Conservation (phyloP, 2,329 filamentous ascomycete genomes). For the Ambrosiella cleistominuta region DNA sequence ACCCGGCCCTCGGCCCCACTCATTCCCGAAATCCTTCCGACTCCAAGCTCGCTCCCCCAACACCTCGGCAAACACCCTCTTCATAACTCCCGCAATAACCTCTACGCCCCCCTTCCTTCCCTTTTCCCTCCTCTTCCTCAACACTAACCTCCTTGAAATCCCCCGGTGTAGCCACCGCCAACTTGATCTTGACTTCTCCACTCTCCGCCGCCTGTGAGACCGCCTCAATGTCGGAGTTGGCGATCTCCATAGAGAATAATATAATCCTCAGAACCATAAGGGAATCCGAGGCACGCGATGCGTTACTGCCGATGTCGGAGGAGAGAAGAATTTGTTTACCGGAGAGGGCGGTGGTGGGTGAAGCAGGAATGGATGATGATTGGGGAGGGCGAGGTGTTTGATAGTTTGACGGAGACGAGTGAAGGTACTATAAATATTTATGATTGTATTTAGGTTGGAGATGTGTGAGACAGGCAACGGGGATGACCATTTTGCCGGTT, state of each 20-base stretch:
- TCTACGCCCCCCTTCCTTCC: slow-evolving; percentile 2
- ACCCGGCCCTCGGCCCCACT: neutral
- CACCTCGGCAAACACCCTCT: slow-evolving; percentile 9
- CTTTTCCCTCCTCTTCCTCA: neutral
- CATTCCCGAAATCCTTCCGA: neutral
- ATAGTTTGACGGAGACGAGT: neutral
- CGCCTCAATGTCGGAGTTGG: neutral
- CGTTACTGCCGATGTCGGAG: slow-evolving; percentile 9
- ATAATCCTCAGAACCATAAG: slow-evolving; percentile 3
- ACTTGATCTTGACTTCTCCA: neutral
- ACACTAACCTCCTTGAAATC: neutral
- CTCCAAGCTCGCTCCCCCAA: neutral
- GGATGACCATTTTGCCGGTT: slow-evolving; percentile 9
- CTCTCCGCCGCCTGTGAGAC: slow-evolving; percentile 1
- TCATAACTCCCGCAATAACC: slow-evolving; percentile 9
- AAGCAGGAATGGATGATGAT: slow-evolving; percentile 12
- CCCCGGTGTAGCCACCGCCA: neutral
- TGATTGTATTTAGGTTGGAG: slow-evolving; percentile 13
- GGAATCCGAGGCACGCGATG: neutral
- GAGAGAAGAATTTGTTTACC: slow-evolving; percentile 6
- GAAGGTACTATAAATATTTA: neutral
- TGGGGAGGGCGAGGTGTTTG: neutral
- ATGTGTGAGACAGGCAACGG: slow-evolving; percentile 12
- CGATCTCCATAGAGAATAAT: slow-evolving; percentile 3
- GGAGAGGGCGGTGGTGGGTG: slow-evolving; percentile 1